These are phyloP conservation scores for Halophytophthora polymorphica DNA, from an alignment of 352 stramenopile species.

Conservation along the genomic window DNA sequence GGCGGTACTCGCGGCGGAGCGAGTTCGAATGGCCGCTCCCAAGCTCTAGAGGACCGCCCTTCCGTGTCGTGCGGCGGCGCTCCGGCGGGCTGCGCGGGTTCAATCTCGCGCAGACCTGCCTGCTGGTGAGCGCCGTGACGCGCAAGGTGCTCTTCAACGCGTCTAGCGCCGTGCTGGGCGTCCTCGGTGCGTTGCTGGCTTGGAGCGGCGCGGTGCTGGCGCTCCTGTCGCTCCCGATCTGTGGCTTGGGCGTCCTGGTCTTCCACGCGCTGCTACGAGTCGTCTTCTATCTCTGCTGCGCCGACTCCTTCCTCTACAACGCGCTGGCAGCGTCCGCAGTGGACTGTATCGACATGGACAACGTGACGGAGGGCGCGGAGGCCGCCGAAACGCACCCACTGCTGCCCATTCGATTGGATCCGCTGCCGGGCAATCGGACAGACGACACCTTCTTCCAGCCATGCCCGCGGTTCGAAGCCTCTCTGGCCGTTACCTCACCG, in stretches of 20 bases:
- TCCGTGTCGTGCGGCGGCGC: constrained; percentile 3
- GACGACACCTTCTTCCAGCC: constrained; percentile 15
- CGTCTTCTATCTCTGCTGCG: constrained; percentile 36
- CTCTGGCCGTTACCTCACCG: constrained; percentile 30
- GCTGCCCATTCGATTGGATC: constrained; percentile 31
- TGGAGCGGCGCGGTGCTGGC: constrained; percentile 18
- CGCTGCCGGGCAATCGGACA: constrained; percentile 2
- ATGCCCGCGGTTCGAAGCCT: constrained; percentile 33
- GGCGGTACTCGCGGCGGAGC: too few relatives aligned
- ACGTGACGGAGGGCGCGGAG: constrained; percentile 8
- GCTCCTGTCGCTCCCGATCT: constrained; percentile 45
- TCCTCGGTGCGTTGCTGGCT: constrained; percentile 18
- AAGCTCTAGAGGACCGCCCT: too few relatives aligned
- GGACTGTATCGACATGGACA: constrained; percentile 17
- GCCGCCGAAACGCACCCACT: constrained; percentile 26
- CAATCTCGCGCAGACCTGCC: constrained; percentile 22
- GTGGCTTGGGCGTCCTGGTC: constrained; percentile 47
- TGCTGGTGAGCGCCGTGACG: constrained; percentile 18
- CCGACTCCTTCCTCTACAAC: constrained; percentile 55
- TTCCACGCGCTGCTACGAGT: constrained; percentile 38
- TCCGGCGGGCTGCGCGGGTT: constrained; percentile 13
- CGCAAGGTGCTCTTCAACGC: constrained; percentile 27
- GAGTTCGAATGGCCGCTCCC: too few relatives aligned
- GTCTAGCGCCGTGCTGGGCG: constrained; percentile 22
- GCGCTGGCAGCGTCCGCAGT: constrained; percentile 21